phyloP scores from a whole-genome alignment of 2,329 filamentous ascomycete genomes.

The Trichoderma aggressivum region DNA sequence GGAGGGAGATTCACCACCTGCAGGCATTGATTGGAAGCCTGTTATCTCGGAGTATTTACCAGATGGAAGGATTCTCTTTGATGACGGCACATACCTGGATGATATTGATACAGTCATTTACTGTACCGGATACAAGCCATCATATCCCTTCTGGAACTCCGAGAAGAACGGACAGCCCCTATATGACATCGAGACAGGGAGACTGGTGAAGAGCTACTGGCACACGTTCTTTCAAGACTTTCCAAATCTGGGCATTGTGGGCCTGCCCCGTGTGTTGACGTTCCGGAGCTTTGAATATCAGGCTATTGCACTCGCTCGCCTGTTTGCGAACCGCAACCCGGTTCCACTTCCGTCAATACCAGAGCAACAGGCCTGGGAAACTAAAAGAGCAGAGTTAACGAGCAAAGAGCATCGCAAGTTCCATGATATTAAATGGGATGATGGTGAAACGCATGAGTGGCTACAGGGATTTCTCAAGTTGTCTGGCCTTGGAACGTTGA shows the following conservation, averaged over 20 bases:
- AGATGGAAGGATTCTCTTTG: slow-evolving; percentile 43
- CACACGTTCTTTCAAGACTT: slow-evolving; percentile 52
- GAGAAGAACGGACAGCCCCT: slow-evolving; percentile 43
- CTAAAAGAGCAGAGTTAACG: slow-evolving; percentile 32
- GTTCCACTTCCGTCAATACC: slow-evolving; percentile 36
- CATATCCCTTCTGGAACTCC: slow-evolving; percentile 49
- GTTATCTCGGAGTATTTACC: slow-evolving; percentile 43
- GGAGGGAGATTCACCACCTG: slow-evolving; percentile 47
- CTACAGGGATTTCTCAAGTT: slow-evolving; percentile 45
- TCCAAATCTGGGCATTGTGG: slow-evolving; percentile 48
- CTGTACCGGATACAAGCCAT: slow-evolving; percentile 42
- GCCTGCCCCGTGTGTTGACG: slow-evolving; percentile 48
- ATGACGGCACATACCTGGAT: slow-evolving; percentile 34
- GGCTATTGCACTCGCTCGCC: slow-evolving; percentile 49
- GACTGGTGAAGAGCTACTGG: slow-evolving; percentile 45
- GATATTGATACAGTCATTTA: slow-evolving; percentile 41
- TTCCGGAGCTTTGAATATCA: slow-evolving; percentile 57
- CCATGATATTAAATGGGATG: slow-evolving; percentile 52
- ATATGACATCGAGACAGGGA: slow-evolving; percentile 47
- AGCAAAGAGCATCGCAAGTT: slow-evolving; percentile 40
- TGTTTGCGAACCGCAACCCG: slow-evolving; percentile 43
- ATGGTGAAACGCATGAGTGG: slow-evolving; percentile 48
- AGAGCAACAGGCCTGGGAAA: slow-evolving; percentile 48
- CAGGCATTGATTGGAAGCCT: slow-evolving; percentile 53
- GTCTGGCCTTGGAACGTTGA: slow-evolving; percentile 47